These are phyloP conservation scores for Tilletia indica DNA, from an alignment of 1,284 basidiomycete species.

Conservation along the genomic window DNA sequence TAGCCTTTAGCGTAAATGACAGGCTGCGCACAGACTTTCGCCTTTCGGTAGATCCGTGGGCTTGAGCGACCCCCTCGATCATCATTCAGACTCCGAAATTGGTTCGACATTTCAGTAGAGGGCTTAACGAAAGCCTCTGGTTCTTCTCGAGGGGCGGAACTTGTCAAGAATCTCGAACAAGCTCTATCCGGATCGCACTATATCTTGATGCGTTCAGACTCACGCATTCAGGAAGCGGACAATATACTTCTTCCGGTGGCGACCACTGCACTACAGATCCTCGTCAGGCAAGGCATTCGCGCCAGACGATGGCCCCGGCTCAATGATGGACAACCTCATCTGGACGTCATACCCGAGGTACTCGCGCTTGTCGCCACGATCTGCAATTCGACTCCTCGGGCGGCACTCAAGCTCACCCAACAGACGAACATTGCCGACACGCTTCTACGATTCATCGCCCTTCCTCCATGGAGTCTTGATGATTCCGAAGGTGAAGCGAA, in stretches of 20 bases:
- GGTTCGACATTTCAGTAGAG: background rate
- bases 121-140: background rate
- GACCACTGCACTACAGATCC: background rate
- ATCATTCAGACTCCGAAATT: too few relatives aligned
- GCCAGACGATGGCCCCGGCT: background rate
- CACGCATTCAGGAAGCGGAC: background rate
- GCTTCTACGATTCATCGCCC: background rate
- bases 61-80: too few relatives aligned
- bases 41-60: background rate
- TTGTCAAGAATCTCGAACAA: background rate
- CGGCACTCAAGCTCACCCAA: constrained; percentile 6
- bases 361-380: constrained; percentile 8
- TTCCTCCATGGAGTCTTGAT: background rate
- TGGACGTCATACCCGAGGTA: constrained; percentile 9
- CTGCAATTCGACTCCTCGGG: background rate
- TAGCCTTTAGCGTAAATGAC: background rate
- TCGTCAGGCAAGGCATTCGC: constrained; percentile 11
- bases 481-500: background rate
- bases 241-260: background rate
- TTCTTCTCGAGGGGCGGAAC: background rate
- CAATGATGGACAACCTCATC: background rate
- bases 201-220: background rate
- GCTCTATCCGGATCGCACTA: background rate
- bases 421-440: background rate
- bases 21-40: constrained; percentile 23